Evolutionary conservation across 2,329 filamentous ascomycete genomes (phyloP).

Genomic region (Drechslera avenae): DNA sequence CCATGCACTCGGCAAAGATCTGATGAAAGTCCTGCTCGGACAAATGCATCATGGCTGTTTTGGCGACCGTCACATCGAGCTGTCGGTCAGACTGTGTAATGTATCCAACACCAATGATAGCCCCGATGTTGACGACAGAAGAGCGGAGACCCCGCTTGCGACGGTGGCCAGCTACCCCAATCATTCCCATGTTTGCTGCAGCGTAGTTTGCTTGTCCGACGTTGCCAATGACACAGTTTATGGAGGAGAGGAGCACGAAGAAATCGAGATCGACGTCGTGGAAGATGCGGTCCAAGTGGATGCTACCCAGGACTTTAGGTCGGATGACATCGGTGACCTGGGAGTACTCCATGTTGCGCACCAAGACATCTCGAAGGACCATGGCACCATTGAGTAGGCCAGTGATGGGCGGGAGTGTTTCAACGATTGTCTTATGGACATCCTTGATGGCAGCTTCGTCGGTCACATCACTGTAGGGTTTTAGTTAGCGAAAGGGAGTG

Average conservation of each 20-base stretch:
- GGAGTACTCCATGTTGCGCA: background rate
- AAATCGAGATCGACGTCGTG: constrained; percentile 23
- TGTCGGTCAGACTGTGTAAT: background rate
- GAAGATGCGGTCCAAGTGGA: constrained; percentile 16
- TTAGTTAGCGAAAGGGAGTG: constrained; percentile 5
- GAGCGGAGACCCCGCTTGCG: constrained; percentile 37
- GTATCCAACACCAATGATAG: background rate
- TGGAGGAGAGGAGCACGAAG: constrained; percentile 36
- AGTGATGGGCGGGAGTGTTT: constrained; percentile 11
- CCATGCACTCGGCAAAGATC: background rate
- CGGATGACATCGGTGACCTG: background rate
- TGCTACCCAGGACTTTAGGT: constrained; percentile 14
- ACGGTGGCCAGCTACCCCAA: constrained; percentile 45
- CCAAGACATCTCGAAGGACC: too few relatives aligned
- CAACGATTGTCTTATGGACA: background rate
- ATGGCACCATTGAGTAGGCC: constrained; percentile 7
- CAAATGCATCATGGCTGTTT: constrained; percentile 5
- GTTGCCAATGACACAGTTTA: constrained; percentile 29
- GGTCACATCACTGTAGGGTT: constrained; percentile 8
- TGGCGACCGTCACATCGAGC: background rate
- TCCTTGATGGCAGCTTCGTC: background rate
- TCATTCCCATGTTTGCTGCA: constrained; percentile 52
- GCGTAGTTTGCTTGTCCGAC: constrained; percentile 53
- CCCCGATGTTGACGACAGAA: background rate
- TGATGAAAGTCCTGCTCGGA: background rate